Evolutionary conservation across 2,329 filamentous ascomycete genomes (phyloP), one percentile per base, ranked within the genome.

Genomic region (Xylaria sp.): DNA sequence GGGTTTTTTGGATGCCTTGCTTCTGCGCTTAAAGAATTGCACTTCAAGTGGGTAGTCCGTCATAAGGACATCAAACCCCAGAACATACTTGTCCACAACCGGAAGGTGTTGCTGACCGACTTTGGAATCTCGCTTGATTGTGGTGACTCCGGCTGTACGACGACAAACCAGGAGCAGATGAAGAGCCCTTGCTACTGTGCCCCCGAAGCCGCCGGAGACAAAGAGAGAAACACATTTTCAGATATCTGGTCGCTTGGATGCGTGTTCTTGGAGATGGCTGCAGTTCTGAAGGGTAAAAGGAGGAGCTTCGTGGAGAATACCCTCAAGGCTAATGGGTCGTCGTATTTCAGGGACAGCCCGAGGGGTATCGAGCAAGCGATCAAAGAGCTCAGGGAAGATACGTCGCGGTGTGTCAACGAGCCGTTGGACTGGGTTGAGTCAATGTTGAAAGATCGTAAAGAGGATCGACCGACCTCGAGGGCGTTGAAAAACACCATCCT

Each of bases 11-110:
- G 67, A 2, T 68, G 66, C 40, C 57, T 69, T 1, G 47, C 46
- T 17, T 46, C 51, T 7, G 41, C 51, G 8, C 22, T 54, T 11
- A 41, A 37, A 16, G 7, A 54, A 16, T 24, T 54, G 26, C 51
- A 54, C 19, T 54, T 60, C 6, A 53, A 26, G 4, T 45, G 59
- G 1, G 48, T 48, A 17, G 59, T 68, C 24, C 56, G 66, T 0
- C 66, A 69, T 50, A 67, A 66, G 44, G 64, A 69, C 29, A 69
- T 69, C 52, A 69, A 69, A 39, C 66, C 65, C 1, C 59, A 66
- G 19, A 69, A 92, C 76, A 92, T 95, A 60, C 76, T 95, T 61
- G 82, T 95, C 63, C 94, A 94, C 77, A 90, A 90, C 65, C 91
- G 94, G 76, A 94, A 93, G 68, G 90, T 95, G 46, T 90, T 90